phyloP scores from a whole-genome alignment of 768 basidiomycete genomes.

The Amanita molliuscula region DNA sequence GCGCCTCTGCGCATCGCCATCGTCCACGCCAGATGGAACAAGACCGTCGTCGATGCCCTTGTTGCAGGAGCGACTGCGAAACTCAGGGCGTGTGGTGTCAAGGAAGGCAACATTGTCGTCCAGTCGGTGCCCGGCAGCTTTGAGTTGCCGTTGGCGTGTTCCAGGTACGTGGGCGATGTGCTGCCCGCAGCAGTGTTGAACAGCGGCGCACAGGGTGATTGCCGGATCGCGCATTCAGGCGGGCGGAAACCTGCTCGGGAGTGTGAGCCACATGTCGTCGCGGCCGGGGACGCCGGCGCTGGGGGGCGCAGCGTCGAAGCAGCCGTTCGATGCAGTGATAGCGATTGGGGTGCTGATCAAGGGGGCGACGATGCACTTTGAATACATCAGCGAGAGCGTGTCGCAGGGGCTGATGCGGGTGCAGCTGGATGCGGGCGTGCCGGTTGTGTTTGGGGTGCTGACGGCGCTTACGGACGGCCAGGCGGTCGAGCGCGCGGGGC shows the following conservation, averaged over 20 bases:
- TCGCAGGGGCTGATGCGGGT: slow-evolving; percentile 92
- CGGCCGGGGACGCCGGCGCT: slow-evolving; percentile 46
- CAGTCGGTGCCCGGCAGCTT: slow-evolving; percentile 93
- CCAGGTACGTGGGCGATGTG: slow-evolving; percentile 46
- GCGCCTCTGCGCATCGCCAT: slow-evolving; percentile 78
- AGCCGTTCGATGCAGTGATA: slow-evolving; percentile 90
- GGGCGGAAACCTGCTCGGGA: slow-evolving; percentile 48
- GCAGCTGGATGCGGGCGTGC: slow-evolving; percentile 87
- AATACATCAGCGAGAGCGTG: slow-evolving; percentile 94
- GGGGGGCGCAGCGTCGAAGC: slow-evolving; percentile 21
- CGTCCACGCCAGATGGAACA: slow-evolving; percentile 96
- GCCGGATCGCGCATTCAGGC: slow-evolving; percentile 79
- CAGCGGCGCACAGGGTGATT: slow-evolving; percentile 55
- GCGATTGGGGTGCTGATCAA: slow-evolving; percentile 98
- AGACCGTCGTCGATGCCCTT: slow-evolving; percentile 74
- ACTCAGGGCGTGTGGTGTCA: slow-evolving; percentile 79
- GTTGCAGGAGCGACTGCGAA: slow-evolving; percentile 71
- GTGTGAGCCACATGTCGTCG: slow-evolving; percentile 27
- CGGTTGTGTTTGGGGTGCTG: slow-evolving; percentile 94
- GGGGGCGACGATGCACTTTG: slow-evolving; percentile 97
- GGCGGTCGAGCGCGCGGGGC: slow-evolving; percentile 88
- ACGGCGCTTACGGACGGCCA: slow-evolving; percentile 91
- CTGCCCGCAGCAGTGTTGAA: not conserved
- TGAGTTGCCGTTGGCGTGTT: slow-evolving; percentile 84
- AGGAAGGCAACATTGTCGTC: slow-evolving; percentile 80